Conservation (phyloP, 768 basidiomycete species). For the Nidularia pulvinata region DNA sequence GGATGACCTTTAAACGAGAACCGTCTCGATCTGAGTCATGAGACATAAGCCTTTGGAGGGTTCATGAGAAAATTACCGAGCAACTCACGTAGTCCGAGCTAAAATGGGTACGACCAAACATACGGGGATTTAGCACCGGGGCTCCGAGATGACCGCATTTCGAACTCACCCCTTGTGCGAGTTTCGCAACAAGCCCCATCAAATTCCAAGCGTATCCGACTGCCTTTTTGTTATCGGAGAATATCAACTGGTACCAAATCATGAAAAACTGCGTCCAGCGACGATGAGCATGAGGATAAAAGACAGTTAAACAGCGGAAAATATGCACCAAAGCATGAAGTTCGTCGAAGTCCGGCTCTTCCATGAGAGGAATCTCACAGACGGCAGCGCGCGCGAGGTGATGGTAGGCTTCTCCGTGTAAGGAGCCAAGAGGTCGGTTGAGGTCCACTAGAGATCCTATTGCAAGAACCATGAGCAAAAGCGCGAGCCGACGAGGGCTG, state of each 20-base stretch:
- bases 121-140: too few relatives aligned
- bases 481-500: constrained; percentile 64
- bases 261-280: constrained; percentile 47
- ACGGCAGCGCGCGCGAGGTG: constrained; percentile 66
- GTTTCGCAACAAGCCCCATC: constrained; percentile 73
- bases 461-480: constrained; percentile 72
- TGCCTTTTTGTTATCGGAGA: constrained; percentile 73
- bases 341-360: constrained; percentile 73
- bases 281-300: not conserved
- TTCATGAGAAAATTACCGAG: constrained; percentile 8
- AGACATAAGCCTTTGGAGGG: not conserved
- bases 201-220: constrained; percentile 76
- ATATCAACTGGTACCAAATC: constrained; percentile 75
- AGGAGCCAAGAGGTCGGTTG: constrained; percentile 49
- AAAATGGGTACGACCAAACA: constrained; percentile 1
- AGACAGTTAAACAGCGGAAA: not conserved
- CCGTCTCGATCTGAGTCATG: constrained; percentile 59
- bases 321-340: constrained; percentile 59
- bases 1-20: constrained; percentile 61
- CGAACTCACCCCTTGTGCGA: constrained; percentile 66
- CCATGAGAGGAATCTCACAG: constrained; percentile 75
- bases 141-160: too few relatives aligned
- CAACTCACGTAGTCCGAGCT: constrained; percentile 70
- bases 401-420: constrained; percentile 65
- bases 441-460: constrained; percentile 73